These are phyloP conservation scores for Clarkia xantiana DNA, from an alignment of 345 rosid species.

Conservation along the genomic window DNA sequence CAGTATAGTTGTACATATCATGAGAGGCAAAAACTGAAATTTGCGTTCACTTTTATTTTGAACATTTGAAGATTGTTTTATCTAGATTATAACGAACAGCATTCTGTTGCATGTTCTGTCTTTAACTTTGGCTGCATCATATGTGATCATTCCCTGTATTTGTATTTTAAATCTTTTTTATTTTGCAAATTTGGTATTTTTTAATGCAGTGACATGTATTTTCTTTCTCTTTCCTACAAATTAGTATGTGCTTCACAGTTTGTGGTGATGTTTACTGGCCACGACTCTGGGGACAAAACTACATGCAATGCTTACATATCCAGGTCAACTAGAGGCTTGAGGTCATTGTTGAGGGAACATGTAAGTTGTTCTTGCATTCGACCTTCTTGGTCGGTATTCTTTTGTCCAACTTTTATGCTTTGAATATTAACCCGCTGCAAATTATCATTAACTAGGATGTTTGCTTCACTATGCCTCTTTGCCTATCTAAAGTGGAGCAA, in stretches of 20 bases:
- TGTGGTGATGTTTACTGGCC: slow-evolving; percentile 67
- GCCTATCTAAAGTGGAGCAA: slow-evolving; percentile 70
- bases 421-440: slow-evolving; percentile 3
- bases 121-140: neutral
- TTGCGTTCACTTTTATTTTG: too few relatives aligned
- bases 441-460: slow-evolving; percentile 39
- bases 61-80: too few relatives aligned
- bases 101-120: neutral
- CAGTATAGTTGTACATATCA: too few relatives aligned
- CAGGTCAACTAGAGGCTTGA: slow-evolving; percentile 71
- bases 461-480: slow-evolving; percentile 87
- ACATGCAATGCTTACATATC: slow-evolving; percentile 66
- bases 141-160: neutral
- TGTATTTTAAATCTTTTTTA: neutral
- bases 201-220: too few relatives aligned
- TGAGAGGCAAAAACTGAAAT: too few relatives aligned
- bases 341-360: slow-evolving; percentile 65
- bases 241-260: slow-evolving; percentile 78
- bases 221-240: neutral
- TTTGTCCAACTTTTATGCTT: neutral
- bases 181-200: slow-evolving; percentile 1
- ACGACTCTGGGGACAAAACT: slow-evolving; percentile 26
- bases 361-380: slow-evolving; percentile 31
- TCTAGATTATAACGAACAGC: neutral
- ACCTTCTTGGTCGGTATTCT: neutral